These are phyloP conservation scores for Diaporthe destruens DNA, from an alignment of 2,329 filamentous ascomycete genomes.

Conservation along the genomic window DNA sequence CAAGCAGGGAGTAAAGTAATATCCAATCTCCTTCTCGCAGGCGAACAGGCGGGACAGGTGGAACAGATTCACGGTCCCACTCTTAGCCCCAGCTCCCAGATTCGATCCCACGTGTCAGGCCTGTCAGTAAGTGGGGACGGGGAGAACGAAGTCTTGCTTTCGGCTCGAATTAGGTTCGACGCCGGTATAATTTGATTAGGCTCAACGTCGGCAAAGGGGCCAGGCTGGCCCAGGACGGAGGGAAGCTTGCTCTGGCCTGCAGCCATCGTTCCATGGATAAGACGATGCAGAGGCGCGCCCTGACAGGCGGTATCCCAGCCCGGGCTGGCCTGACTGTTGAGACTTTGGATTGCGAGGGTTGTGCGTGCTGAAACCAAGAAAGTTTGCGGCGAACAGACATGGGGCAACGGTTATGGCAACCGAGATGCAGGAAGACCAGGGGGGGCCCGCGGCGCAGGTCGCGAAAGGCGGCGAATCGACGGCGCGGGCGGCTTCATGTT, in stretches of 20 bases:
- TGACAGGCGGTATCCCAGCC: slow-evolving; percentile 8
- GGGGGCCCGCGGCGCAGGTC: background rate
- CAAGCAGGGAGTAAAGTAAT: background rate
- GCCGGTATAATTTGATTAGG: slow-evolving; percentile 23
- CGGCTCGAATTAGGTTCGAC: slow-evolving; percentile 10
- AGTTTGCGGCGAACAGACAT: slow-evolving; percentile 23
- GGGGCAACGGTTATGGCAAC: slow-evolving; percentile 12
- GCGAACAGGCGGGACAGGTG: background rate
- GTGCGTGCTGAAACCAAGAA: slow-evolving; percentile 20
- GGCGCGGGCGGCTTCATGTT: slow-evolving; percentile 6
- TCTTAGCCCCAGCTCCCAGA: slow-evolving; percentile 11
- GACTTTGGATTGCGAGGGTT: slow-evolving; percentile 15
- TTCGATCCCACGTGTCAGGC: slow-evolving; percentile 31
- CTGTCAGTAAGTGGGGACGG: slow-evolving; percentile 31
- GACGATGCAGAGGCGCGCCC: background rate
- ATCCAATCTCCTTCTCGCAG: background rate
- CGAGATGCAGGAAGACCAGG: slow-evolving; percentile 14
- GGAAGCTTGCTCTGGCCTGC: background rate
- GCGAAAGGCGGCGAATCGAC: slow-evolving; percentile 7
- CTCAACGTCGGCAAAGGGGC: slow-evolving; percentile 12
- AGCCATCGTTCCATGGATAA: background rate
- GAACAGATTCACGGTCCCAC: slow-evolving; percentile 19
- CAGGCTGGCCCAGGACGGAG: background rate
- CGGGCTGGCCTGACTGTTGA: background rate
- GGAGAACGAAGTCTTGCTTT: background rate